Percentiles rank a stretch among this genome's conserved stretches.
Evolutionary conservation across 129 eudicot genomes (phyloP).

Genomic region (Lonicera japonica): DNA sequence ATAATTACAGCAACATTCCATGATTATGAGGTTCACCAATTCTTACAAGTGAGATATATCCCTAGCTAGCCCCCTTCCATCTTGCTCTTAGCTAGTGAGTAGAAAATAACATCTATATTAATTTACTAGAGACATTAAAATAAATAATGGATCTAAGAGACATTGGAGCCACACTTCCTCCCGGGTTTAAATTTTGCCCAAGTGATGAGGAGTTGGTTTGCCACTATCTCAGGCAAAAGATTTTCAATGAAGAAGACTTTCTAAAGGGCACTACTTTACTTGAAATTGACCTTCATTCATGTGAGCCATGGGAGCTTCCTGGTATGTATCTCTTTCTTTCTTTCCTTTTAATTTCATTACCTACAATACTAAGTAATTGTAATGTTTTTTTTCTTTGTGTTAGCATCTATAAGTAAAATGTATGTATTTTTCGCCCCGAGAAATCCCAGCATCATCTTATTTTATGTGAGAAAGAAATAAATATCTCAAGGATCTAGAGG

Average conservation of each 20-base stretch:
- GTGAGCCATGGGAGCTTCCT: slow-evolving; percentile 99
- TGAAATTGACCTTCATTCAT: slow-evolving; percentile 88
- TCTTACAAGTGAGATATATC: not conserved
- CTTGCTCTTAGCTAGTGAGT: not conserved
- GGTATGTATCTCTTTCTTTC: slow-evolving; percentile 32
- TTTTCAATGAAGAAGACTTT: slow-evolving; percentile 61
- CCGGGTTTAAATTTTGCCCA: slow-evolving; percentile 90
- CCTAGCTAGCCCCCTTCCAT: not conserved
- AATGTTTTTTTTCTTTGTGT: too few species aligned
- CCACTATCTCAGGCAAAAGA: slow-evolving; percentile 82
- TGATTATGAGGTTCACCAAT: not conserved
- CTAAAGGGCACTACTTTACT: slow-evolving; percentile 58
- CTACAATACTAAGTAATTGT: not conserved
- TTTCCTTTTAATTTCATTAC: not conserved
- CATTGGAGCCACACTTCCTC: slow-evolving; percentile 85
- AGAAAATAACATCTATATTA: not conserved
- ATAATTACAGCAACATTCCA: not conserved
- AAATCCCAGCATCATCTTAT: too few species aligned
- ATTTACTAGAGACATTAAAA: too few species aligned
- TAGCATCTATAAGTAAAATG: too few species aligned
- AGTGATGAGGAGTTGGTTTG: slow-evolving; percentile 92
- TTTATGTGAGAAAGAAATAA: too few species aligned
- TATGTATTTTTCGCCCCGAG: too few species aligned
- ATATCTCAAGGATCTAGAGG: too few species aligned
- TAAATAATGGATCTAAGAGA: slow-evolving; percentile 72